Base-by-base conservation (phyloP, 495 filamentous ascomycete species). In the Aspergillus incahuasiensis region DNA sequence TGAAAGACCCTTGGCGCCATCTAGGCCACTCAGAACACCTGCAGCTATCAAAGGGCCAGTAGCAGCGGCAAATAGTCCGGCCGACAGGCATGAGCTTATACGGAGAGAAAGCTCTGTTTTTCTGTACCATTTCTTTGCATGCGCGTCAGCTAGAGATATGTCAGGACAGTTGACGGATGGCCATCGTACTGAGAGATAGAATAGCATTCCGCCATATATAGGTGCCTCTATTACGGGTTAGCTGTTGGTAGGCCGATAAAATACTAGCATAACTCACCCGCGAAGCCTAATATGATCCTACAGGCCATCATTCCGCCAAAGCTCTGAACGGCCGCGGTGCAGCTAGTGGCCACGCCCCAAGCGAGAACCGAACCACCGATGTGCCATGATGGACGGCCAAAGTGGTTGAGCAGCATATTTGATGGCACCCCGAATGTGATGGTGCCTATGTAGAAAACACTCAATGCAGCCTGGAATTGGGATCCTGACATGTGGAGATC, bases 1-100 rank as follows among this genome's bases (percentile, higher is more conserved):
- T 21, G 64, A 56, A 20, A 72, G 49, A 4, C 70, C 72, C 13
- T 52, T 58, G 3, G 54, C 51, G 18, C 66, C 66, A 45, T 65
- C 64, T 28, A 79, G 63, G 0, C 79, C 79, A 9, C 77, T 78
- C 63, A 83, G 84, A 1, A 81, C 80, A 6, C 80, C 80, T 50
- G 53, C 53, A 1, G 53, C 53, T 22, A 55, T 55, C 53, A 55
- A 41, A n/a, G 34, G 25, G 11, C 53, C 53, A 22, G 32, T 46
- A 19, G 40, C 53, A 30, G 15, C 40, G 12, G 53, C 53, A 16
- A 30, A 13, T 9, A 55, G 4, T 15, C 43, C 53, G 11, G 44
- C 43, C 5, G 43, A 24, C 2, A 41, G 34, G 24, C 45, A 55
- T 24, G 41, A 41, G 34, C 32, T 16, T 20, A 55, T 41, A 28